These are phyloP conservation scores for Cystobasidium sp. DNA, from an alignment of 1,284 basidiomycete genomes.

Conservation along the genomic window DNA sequence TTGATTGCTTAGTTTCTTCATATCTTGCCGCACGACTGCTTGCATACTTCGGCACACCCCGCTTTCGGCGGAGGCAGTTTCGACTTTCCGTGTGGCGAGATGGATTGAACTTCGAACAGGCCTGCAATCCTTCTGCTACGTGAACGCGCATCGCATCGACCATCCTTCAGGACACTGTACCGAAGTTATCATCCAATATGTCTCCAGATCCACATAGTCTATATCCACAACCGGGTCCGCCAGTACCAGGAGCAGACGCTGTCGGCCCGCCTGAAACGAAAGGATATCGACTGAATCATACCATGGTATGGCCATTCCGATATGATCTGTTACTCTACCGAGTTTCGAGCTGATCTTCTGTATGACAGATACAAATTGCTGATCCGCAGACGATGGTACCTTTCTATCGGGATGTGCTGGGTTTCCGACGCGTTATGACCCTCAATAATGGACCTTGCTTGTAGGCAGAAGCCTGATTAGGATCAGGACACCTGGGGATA, in stretches of 20 bases:
- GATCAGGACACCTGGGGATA: not conserved
- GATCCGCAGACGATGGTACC: not conserved
- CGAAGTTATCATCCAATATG: not conserved
- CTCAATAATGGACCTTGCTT: not conserved
- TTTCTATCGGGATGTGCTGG: constrained; percentile 3
- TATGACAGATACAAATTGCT: not conserved
- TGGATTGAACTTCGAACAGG: no score
- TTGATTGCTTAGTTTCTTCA: no score
- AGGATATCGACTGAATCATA: not conserved
- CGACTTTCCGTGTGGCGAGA: no score
- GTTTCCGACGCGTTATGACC: not conserved
- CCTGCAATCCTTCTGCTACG: no score
- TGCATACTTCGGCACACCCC: no score
- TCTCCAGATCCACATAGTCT: not conserved
- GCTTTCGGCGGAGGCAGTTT: no score
- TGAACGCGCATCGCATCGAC: no score
- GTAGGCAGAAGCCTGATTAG: not conserved
- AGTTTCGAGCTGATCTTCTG: not conserved
- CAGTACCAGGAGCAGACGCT: not conserved
- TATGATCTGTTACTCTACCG: not conserved
- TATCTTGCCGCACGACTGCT: no score
- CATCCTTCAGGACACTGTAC: no score
- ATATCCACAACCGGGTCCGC: not conserved
- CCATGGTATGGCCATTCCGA: not conserved
- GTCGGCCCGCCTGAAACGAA: not conserved